These are phyloP conservation scores for Lithospermum erythrorhizon DNA, from an alignment of 257 asterid species.

Conservation along the genomic window DNA sequence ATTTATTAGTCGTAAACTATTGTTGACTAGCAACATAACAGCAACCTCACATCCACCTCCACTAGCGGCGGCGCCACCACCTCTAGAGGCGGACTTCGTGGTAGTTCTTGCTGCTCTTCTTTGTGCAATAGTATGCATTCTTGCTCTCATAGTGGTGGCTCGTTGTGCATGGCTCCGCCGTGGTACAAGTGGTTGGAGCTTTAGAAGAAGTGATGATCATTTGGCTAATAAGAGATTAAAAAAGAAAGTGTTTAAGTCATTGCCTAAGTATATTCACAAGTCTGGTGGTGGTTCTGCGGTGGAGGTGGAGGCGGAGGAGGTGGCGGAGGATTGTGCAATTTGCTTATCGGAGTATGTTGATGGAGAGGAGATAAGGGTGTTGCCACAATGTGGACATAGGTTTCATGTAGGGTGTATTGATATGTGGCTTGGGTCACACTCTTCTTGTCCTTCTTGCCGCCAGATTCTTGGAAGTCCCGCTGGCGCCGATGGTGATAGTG, in stretches of 20 bases:
- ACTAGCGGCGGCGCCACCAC: constrained; percentile 18
- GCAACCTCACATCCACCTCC: constrained; percentile 8
- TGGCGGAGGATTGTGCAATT: constrained; percentile 32
- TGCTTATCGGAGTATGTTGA: constrained; percentile 35
- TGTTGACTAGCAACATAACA: constrained; percentile 8
- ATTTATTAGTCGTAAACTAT: constrained; percentile 10
- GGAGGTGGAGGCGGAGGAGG: background rate
- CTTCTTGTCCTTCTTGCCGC: constrained; percentile 59
- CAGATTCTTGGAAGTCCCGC: constrained; percentile 15
- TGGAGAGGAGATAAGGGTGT: constrained; percentile 43
- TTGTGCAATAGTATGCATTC: constrained; percentile 38
- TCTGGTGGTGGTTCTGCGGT: constrained; percentile 5
- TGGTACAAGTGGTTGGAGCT: constrained; percentile 9
- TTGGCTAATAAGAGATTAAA: constrained; percentile 33
- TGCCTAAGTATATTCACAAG: constrained; percentile 39
- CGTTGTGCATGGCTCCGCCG: constrained; percentile 50
- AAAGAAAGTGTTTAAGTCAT: constrained; percentile 29
- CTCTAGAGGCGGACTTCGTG: constrained; percentile 35
- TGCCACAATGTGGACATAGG: constrained; percentile 54
- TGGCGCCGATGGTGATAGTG: constrained; percentile 7
- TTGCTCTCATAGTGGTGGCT: constrained; percentile 37
- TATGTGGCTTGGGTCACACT: constrained; percentile 53
- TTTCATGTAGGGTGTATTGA: constrained; percentile 45
- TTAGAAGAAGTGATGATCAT: background rate
- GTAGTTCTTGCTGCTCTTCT: constrained; percentile 38